Percentiles rank a stretch among this genome's conserved stretches.
These are phyloP conservation scores for Plasmodium malariae DNA, from an alignment of 169 alveolate genomes.

Conservation along the genomic window DNA sequence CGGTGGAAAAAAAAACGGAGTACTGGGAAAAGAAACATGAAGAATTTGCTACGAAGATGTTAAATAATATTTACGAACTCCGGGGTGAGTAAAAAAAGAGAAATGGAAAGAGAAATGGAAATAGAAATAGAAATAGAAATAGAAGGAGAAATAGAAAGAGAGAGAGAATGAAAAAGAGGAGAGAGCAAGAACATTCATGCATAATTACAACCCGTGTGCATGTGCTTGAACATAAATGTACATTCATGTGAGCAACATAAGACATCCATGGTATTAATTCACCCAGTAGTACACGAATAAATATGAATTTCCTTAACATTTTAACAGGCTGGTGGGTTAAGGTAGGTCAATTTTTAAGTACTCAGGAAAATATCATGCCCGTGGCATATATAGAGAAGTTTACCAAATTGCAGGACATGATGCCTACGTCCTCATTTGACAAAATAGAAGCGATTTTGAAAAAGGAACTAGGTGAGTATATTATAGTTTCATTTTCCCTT, in stretches of 20 bases:
- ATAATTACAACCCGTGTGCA: no score
- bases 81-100: conserved; percentile 77
- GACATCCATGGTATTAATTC: no score
- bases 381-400: conserved; percentile 89
- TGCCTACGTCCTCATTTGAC: conserved; percentile 88
- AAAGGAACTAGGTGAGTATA: conserved; percentile 89
- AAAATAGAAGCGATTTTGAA: conserved; percentile 84
- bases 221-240: no score
- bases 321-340: conserved; percentile 93
- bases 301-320: no score
- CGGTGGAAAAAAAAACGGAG: conserved; percentile 85
- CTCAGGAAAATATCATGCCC: conserved; percentile 92
- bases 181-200: no score
- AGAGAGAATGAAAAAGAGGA: no score
- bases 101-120: no score
- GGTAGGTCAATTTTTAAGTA: conserved; percentile 94
- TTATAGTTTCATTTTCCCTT: background rate
- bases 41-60: conserved; percentile 89
- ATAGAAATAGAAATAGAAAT: no score
- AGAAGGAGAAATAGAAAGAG: no score
- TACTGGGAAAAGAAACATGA: conserved; percentile 93
- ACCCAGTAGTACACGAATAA: no score
- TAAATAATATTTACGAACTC: conserved; percentile 89
- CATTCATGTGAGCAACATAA: no score
- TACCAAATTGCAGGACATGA: conserved; percentile 90